Evolutionary conservation across 306 rosid species (phyloP).

Genomic region (Vachellia pachyceras): DNA sequence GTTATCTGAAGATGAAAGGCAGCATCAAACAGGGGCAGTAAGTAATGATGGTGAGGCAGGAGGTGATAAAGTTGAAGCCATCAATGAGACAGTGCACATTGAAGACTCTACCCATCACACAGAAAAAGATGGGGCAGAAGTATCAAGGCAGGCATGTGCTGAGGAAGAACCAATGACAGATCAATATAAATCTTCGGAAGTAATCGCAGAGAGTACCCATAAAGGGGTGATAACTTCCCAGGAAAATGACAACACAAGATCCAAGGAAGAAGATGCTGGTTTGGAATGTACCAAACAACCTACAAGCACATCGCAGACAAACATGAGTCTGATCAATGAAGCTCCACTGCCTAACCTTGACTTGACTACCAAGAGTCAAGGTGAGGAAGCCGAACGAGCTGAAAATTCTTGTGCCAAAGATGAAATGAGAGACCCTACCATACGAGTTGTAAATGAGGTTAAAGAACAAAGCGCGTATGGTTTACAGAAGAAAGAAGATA

Average conservation of each 20-base stretch:
- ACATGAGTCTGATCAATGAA: conserved; percentile 24
- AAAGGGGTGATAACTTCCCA: not conserved
- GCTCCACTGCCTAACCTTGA: conserved; percentile 28
- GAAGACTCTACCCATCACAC: conserved; percentile 11
- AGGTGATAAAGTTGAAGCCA: conserved; percentile 31
- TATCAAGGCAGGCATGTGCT: conserved; percentile 13
- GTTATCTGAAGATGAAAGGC: conserved; percentile 33
- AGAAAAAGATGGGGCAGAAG: conserved; percentile 16
- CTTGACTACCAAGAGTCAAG: conserved; percentile 12
- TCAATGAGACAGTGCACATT: conserved; percentile 14
- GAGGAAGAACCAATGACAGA: conserved; percentile 39
- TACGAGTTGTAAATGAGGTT: conserved; percentile 7
- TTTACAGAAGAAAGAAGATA: conserved; percentile 24
- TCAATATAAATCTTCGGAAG: conserved; percentile 26
- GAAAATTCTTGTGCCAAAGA: conserved; percentile 11
- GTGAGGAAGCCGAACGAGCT: conserved; percentile 29
- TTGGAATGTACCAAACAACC: not conserved
- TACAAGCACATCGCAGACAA: conserved; percentile 12
- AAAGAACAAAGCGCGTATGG: conserved; percentile 22
- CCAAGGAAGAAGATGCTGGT: not conserved
- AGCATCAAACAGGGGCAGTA: conserved; percentile 18
- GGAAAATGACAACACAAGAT: not conserved
- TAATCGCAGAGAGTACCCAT: conserved; percentile 4
- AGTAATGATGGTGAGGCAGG: conserved; percentile 22
- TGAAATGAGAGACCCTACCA: conserved; percentile 22